Evolutionary conservation across 257 asterid genomes (phyloP).

Genomic region (Scutellaria barbata): DNA sequence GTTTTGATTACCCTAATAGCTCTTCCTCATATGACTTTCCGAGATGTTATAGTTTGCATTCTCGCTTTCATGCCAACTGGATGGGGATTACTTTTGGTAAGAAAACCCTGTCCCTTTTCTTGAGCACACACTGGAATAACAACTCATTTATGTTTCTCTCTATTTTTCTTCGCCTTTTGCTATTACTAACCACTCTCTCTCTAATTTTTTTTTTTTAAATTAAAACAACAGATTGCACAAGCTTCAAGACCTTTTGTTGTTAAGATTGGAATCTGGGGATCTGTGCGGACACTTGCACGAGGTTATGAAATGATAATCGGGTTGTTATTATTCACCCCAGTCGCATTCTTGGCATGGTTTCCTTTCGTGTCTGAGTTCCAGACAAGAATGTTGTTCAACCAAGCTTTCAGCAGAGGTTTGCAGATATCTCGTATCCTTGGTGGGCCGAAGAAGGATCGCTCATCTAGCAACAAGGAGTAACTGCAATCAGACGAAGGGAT

Average conservation of each 20-base stretch:
- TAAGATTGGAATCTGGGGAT: constrained; percentile 69
- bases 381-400: constrained; percentile 95
- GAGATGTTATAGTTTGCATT: constrained; percentile 77
- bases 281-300: constrained; percentile 77
- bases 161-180: no score
- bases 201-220: neutral
- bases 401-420: constrained; percentile 96
- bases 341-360: constrained; percentile 98
- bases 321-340: constrained; percentile 80
- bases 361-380: constrained; percentile 98
- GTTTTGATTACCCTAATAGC: constrained; percentile 65
- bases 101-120: constrained; percentile 18
- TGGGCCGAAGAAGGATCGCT: constrained; percentile 91
- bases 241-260: constrained; percentile 66
- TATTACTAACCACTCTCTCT: neutral
- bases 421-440: constrained; percentile 98
- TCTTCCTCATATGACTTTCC: constrained; percentile 70
- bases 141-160: neutral
- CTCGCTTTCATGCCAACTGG: constrained; percentile 98
- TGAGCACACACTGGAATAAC: neutral
- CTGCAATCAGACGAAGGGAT: neutral
- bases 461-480: constrained; percentile 75
- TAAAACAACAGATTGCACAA: constrained; percentile 72
- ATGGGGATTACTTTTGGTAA: constrained; percentile 92
- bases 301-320: constrained; percentile 85